These are phyloP conservation scores for Yarrowia divulgata DNA, from an alignment of 805 yeast genomes.

Conservation along the genomic window DNA sequence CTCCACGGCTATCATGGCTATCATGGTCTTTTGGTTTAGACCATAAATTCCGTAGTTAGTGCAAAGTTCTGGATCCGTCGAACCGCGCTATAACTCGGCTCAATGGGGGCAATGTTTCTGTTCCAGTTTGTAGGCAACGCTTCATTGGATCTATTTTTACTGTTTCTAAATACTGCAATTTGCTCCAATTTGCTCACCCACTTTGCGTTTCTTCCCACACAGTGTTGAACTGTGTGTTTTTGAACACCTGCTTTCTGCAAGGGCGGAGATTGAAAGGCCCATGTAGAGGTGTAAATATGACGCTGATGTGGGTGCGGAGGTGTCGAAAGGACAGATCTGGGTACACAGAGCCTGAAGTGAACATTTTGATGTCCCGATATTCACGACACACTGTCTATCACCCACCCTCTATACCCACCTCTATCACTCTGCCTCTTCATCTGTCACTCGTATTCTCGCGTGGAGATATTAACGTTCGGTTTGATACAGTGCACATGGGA, in stretches of 20 bases:
- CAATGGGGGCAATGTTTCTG: not conserved
- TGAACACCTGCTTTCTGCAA: slow-evolving; percentile 3
- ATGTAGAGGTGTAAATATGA: not conserved
- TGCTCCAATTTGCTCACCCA: not conserved
- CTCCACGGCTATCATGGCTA: not conserved
- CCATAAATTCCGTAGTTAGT: not conserved
- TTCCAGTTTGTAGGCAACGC: no score
- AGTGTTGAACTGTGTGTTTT: not conserved
- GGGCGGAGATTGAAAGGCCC: not conserved
- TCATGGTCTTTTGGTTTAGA: not conserved
- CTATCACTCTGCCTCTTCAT: no score
- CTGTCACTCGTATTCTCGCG: not conserved
- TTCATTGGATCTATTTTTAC: not conserved
- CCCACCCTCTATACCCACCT: no score
- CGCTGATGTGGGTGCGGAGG: not conserved
- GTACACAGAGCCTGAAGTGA: no score
- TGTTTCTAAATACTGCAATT: no score
- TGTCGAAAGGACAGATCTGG: no score
- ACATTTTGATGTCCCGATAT: no score
- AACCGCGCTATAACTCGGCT: not conserved
- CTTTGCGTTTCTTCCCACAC: not conserved
- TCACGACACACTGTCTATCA: no score
- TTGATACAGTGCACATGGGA: not conserved
- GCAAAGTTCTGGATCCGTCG: not conserved
- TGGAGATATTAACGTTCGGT: not conserved